Evolutionary conservation across 768 basidiomycete genomes (phyloP), one percentile per base, ranked within the genome.

Genomic region (Suillus luteus): DNA sequence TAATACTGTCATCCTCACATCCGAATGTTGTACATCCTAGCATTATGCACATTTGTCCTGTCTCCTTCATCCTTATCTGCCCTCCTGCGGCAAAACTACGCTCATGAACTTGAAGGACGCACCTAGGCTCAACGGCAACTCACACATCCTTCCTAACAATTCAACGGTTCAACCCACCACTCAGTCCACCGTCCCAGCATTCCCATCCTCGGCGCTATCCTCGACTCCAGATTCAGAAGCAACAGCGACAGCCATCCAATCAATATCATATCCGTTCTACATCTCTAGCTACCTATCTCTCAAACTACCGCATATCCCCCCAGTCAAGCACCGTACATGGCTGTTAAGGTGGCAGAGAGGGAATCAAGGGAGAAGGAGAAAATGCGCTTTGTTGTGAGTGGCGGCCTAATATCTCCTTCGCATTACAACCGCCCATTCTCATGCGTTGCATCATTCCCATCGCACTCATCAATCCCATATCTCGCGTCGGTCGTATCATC

Each of bases 221-320:
- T 22, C 71, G 37, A 37, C 17, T 24, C 64, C 41, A 1, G 59
- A 61, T 37, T 40, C 55, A 15, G 64, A 43, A 6, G 51, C 52
- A 11, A 64, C 62, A 14, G 35, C 70, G 0, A 63, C 63, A 49
- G 63, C 62, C 17, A 24, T 66, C 11, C 69, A 68, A 38, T 54
- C 67, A 24, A 33, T 72, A 55, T 74, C 83, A 41, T 89, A 90
- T 73, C 92, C 93, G 5, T 93, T 93, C 82, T 8, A 83, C 85
- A 40, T 84, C 90, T 2, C 86, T 93, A 55, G 83, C 86, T 33
- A 72, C 80, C 27, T 90, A 92, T 73, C 81, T 93, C 37, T 81
- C 85, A 65, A 75, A 73, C 0, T 74, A 85, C 62, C 90, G 92
- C 68, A 90, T 91, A 0, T 60, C 73, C 1, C 76, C n/a, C n/a